Evolutionary conservation across 2,329 filamentous ascomycete species (phyloP).

Genomic region (Ophiostoma triangulosporum): DNA sequence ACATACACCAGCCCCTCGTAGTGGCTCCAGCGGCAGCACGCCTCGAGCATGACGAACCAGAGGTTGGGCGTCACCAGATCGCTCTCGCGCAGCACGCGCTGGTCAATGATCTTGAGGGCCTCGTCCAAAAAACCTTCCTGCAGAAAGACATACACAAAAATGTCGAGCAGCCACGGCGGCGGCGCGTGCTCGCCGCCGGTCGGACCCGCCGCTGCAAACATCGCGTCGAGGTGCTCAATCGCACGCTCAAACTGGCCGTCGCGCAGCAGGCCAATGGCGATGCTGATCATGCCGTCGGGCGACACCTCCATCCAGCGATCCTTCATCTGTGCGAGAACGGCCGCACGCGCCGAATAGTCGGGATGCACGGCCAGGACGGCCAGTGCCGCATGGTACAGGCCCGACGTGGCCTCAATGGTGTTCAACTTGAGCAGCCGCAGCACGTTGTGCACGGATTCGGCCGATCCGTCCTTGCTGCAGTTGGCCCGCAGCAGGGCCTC

Average conservation of each 20-base stretch:
- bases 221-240: slow-evolving; percentile 52
- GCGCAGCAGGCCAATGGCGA: slow-evolving; percentile 61
- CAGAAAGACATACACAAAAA: slow-evolving; percentile 61
- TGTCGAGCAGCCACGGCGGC: slow-evolving; percentile 62
- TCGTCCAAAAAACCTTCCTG: slow-evolving; percentile 65
- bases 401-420: slow-evolving; percentile 48
- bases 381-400: slow-evolving; percentile 58
- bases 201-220: slow-evolving; percentile 40
- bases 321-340: slow-evolving; percentile 61
- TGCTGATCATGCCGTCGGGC: slow-evolving; percentile 47
- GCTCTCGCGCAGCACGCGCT: slow-evolving; percentile 29
- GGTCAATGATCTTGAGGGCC: slow-evolving; percentile 53
- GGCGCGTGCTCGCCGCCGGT: slow-evolving; percentile 22
- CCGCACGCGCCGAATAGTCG: slow-evolving; percentile 62
- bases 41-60: slow-evolving; percentile 62
- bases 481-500: slow-evolving; percentile 64
- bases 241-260: slow-evolving; percentile 77
- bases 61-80: slow-evolving; percentile 35
- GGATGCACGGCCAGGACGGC: slow-evolving; percentile 69
- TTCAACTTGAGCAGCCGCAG: slow-evolving; percentile 57
- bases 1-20: slow-evolving; percentile 52
- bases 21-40: slow-evolving; percentile 51
- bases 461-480: slow-evolving; percentile 52
- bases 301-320: slow-evolving; percentile 55
- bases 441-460: slow-evolving; percentile 46